Evolutionary conservation across 2,329 filamentous ascomycete genomes (phyloP).

Genomic region (Colletotrichum sp.): DNA sequence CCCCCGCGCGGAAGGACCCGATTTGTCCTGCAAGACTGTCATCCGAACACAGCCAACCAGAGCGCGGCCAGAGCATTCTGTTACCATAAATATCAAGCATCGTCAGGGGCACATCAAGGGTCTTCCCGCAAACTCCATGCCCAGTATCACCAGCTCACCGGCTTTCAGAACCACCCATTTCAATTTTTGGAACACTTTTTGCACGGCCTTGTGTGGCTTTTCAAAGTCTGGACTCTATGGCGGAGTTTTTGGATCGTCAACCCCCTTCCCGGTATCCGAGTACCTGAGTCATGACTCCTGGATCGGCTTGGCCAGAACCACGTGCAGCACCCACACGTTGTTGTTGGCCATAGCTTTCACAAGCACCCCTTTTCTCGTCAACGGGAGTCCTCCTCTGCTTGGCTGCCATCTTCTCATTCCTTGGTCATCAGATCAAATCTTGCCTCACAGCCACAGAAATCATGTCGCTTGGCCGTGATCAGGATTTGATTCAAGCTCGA

Average conservation of each 20-base stretch:
- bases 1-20: constrained; percentile 14
- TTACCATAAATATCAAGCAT: constrained; percentile 5
- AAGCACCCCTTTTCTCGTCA: not conserved
- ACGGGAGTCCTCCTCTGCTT: not conserved
- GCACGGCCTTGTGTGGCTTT: not conserved
- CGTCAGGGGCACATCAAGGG: constrained; percentile 1
- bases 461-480: not conserved
- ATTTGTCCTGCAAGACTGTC: constrained; percentile 3
- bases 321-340: not conserved
- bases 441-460: not conserved
- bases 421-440: not conserved
- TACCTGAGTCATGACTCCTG: not conserved
- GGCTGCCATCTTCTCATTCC: not conserved
- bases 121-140: not conserved
- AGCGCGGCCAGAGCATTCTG: not conserved
- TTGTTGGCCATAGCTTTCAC: not conserved
- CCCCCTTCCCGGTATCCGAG: not conserved
- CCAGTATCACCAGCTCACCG: not conserved
- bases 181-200: not conserved
- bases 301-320: not conserved
- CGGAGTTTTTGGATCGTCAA: not conserved
- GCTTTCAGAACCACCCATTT: not conserved
- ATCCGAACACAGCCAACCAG: constrained; percentile 10
- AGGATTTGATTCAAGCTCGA: not conserved
- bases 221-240: not conserved